Conservation (phyloP, 2,329 filamentous ascomycete genomes). For the Graphilbum fragrans region DNA sequence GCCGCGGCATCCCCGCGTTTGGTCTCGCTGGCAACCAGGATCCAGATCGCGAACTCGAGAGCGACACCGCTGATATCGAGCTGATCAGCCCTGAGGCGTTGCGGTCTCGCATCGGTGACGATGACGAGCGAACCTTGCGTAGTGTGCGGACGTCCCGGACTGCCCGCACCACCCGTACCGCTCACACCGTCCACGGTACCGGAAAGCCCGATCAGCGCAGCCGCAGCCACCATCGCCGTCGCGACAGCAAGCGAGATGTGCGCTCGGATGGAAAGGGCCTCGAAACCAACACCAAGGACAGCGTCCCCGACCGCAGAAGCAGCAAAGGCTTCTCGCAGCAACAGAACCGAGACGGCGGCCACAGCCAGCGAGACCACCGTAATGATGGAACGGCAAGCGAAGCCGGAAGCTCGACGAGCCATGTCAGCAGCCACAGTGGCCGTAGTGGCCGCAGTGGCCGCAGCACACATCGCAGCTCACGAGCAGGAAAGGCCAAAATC, state of each 20-base stretch:
- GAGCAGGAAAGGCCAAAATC: slow-evolving; percentile 16
- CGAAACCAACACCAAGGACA: slow-evolving; percentile 1
- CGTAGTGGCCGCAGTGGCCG: not conserved
- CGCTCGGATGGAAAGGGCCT: slow-evolving; percentile 2
- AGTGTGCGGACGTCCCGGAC: slow-evolving; percentile 21
- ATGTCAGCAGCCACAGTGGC: slow-evolving; percentile 14
- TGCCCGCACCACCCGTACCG: too few species aligned
- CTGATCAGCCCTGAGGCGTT: slow-evolving; percentile 45
- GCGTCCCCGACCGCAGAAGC: slow-evolving; percentile 16
- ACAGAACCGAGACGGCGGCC: not conserved
- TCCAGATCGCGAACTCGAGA: not conserved
- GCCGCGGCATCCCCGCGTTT: slow-evolving; percentile 40
- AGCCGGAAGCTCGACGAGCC: slow-evolving; percentile 14
- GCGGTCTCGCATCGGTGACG: slow-evolving; percentile 25
- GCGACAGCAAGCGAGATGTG: not conserved
- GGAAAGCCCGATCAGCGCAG: slow-evolving; percentile 14
- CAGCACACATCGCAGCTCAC: slow-evolving; percentile 16
- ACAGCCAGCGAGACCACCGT: not conserved
- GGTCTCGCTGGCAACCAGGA: slow-evolving; percentile 25
- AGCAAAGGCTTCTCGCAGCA: slow-evolving; percentile 13
- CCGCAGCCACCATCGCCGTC: slow-evolving; percentile 12
- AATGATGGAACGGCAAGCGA: not conserved
- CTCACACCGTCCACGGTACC: slow-evolving; percentile 10
- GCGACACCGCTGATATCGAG: slow-evolving; percentile 39
- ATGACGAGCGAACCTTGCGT: slow-evolving; percentile 16